Percentiles rank a stretch among this genome's conserved stretches.
phyloP scores from a whole-genome alignment of 345 rosid species.

The Camelina neglecta region DNA sequence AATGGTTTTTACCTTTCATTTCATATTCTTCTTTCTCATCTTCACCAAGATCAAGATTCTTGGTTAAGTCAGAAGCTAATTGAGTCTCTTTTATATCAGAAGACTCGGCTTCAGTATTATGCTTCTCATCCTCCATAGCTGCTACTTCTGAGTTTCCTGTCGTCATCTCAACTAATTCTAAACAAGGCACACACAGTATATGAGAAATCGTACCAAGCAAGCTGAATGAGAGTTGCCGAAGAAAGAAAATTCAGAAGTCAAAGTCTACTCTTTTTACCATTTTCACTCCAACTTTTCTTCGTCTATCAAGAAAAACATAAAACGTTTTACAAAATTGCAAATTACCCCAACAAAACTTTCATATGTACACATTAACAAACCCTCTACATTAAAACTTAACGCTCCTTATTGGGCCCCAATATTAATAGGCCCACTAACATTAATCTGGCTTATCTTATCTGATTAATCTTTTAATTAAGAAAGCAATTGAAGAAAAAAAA shows the following conservation, averaged over 20 bases:
- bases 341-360: background rate
- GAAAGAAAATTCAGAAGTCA: slow-evolving; percentile 20
- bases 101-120: slow-evolving; percentile 16
- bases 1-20: slow-evolving; percentile 45
- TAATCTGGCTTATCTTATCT: slow-evolving; percentile 1
- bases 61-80: slow-evolving; percentile 28
- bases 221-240: background rate
- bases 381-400: background rate
- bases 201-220: slow-evolving; percentile 1
- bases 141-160: slow-evolving; percentile 33
- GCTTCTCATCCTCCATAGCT: slow-evolving; percentile 38
- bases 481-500: background rate
- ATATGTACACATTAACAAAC: background rate
- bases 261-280: background rate
- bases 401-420: slow-evolving; percentile 24
- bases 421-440: slow-evolving; percentile 15
- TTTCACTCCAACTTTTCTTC: slow-evolving; percentile 2
- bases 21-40: slow-evolving; percentile 56
- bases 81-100: slow-evolving; percentile 22
- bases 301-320: background rate
- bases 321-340: slow-evolving; percentile 1
- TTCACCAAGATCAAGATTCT: slow-evolving; percentile 37
- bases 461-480: slow-evolving; percentile 8
- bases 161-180: slow-evolving; percentile 40
- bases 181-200: slow-evolving; percentile 2